Evolutionary conservation across 2,329 filamentous ascomycete species (phyloP).

Genomic region (Podosphaera aphanis): DNA sequence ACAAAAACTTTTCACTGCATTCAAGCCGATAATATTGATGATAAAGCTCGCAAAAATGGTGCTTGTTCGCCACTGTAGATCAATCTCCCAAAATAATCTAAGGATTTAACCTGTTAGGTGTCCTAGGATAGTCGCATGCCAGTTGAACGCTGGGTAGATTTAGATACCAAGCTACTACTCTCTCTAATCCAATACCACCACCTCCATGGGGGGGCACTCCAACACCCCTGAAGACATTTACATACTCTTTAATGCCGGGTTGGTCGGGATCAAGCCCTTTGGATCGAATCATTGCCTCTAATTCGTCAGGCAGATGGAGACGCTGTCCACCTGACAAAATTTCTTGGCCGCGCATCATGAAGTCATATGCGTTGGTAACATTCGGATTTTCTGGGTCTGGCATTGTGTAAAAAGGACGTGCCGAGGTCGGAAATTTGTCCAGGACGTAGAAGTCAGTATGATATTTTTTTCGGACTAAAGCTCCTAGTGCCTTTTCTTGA

Average conservation of each 20-base stretch:
- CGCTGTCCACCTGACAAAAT: constrained; percentile 81
- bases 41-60: too few relatives aligned
- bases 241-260: constrained; percentile 66
- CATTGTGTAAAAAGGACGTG: constrained; percentile 83
- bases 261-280: constrained; percentile 61
- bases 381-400: constrained; percentile 42
- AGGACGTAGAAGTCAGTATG: constrained; percentile 90
- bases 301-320: constrained; percentile 55
- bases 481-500: constrained; percentile 73
- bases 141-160: constrained; percentile 35
- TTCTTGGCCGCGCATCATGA: constrained; percentile 83
- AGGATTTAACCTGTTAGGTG: constrained; percentile 33
- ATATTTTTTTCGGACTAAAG: constrained; percentile 68
- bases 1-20: too few relatives aligned
- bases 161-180: constrained; percentile 49
- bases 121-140: constrained; percentile 33
- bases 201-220: constrained; percentile 79
- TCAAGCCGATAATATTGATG: too few relatives aligned
- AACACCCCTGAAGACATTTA: constrained; percentile 57
- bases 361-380: constrained; percentile 50
- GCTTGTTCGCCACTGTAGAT: too few relatives aligned
- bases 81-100: constrained; percentile 10
- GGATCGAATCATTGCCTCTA: constrained; percentile 53
- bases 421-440: constrained; percentile 80
- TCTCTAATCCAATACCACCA: constrained; percentile 72